phyloP scores from a whole-genome alignment of 768 basidiomycete genomes.

The Boletus pseudopeckii region DNA sequence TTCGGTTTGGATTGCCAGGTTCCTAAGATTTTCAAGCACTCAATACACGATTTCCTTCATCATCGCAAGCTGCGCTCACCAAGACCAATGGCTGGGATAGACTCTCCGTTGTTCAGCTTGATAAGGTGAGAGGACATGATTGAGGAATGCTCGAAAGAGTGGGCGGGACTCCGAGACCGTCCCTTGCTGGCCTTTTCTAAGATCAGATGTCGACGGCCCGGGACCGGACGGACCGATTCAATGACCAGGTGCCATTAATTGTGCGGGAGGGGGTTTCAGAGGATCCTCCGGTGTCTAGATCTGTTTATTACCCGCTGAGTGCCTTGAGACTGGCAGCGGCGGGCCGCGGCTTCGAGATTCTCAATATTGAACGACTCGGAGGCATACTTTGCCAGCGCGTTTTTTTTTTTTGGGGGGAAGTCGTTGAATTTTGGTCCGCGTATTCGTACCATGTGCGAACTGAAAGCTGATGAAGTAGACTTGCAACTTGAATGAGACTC shows the following conservation, averaged over 20 bases:
- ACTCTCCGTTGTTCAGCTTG: conserved; percentile 58
- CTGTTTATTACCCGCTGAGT: neutral
- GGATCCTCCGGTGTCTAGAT: neutral
- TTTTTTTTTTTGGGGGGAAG: neutral
- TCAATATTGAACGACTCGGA: neutral
- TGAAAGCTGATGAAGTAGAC: neutral
- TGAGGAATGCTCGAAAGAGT: neutral
- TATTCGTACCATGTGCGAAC: neutral
- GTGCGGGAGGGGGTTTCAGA: neutral
- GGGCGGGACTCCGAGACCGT: neutral
- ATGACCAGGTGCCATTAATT: neutral
- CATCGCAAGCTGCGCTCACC: conserved; percentile 41
- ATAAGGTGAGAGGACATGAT: conserved; percentile 43
- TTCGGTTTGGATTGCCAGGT: conserved; percentile 80
- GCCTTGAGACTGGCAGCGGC: neutral
- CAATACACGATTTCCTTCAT: neutral
- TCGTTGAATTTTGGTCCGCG: neutral
- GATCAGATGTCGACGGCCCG: conserved; percentile 15
- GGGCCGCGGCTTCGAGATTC: neutral
- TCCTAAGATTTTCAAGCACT: conserved; percentile 37
- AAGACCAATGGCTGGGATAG: conserved; percentile 56
- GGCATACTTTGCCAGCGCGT: neutral
- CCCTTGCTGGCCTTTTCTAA: neutral
- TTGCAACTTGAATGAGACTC: neutral
- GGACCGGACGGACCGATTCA: conserved; percentile 19